Percentiles rank a stretch among this genome's conserved stretches.
Conservation (phyloP, 139 green algal genomes). For the Coelastrella sp. region DNA sequence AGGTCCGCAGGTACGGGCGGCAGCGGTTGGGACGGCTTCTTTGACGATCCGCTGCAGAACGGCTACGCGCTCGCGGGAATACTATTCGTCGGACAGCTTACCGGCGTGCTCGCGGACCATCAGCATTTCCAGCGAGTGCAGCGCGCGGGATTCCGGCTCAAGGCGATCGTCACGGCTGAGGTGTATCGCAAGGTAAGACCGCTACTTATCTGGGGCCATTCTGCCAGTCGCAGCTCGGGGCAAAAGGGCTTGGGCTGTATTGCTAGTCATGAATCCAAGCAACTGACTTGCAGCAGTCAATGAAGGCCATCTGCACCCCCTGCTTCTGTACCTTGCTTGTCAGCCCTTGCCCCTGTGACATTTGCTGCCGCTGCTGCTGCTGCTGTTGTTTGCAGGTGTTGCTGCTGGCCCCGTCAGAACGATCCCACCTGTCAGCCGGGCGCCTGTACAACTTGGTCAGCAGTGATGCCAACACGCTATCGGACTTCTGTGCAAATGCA, state of each 20-base stretch:
- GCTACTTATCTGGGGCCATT: no score
- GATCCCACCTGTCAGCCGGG: slow-evolving; percentile 61
- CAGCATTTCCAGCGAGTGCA: slow-evolving; percentile 69
- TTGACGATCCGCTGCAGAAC: not conserved
- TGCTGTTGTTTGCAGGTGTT: slow-evolving; percentile 45
- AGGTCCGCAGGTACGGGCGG: not conserved
- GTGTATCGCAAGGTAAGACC: slow-evolving; percentile 68
- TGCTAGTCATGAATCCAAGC: no score
- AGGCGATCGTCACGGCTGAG: slow-evolving; percentile 67
- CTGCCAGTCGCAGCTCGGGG: no score
- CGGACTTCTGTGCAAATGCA: slow-evolving; percentile 64
- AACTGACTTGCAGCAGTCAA: no score
- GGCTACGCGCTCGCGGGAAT: slow-evolving; percentile 52
- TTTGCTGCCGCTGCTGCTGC: slow-evolving; percentile 33
- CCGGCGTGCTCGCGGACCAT: slow-evolving; percentile 68
- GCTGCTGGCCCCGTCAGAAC: slow-evolving; percentile 54
- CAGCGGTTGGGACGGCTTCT: not conserved
- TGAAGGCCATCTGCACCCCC: no score
- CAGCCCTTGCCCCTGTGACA: no score
- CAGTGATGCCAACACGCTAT: slow-evolving; percentile 69
- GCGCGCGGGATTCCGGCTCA: slow-evolving; percentile 68
- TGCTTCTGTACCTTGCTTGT: not conserved
- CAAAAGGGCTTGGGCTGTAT: no score
- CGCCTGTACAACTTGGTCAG: slow-evolving; percentile 70
- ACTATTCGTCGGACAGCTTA: slow-evolving; percentile 59